Base-by-base conservation (phyloP, 306 rosid genomes). In the Heteromeles arbutifolia region DNA sequence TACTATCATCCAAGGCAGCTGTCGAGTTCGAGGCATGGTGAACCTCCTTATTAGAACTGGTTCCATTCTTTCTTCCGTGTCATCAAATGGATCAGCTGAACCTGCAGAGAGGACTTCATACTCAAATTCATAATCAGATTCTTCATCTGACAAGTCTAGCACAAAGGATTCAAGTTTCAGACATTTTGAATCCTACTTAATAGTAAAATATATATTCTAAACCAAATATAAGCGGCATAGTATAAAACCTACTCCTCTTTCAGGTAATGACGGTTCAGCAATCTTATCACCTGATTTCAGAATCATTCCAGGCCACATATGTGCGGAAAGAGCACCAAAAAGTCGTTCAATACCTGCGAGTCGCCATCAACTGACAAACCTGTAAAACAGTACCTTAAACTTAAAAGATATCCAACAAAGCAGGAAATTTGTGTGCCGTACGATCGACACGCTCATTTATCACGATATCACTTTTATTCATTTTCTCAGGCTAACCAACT, bases 301-400 rank as follows among this genome's bases (percentile, higher is more conserved):
- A 73, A 88, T 73, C 97, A 93, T 91, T 81, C 98, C 97, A 73
- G 98, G 89, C 97, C 98, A 93, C 91, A 93, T 87, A 85, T 93
- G 90, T 79, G 98, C 97, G 58, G 94, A 87, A 78, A 93, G 97
- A 79, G 97, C 98, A 72, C 96, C 98, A 56, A 74, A 79, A 66
- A 93, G 88, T 64, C 98, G 92, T 59, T 88, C 96, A 82, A 93
- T 87, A 79, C 98, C 97, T 91, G 98, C 70, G 86, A 87, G 85
- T 93, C 98, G 29, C 98, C 94, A 67, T 91, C 85, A 41, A 86
- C 74, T n/a, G 98, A 93, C 77, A 93, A 84, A 75, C 98, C 97
- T 91, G 91, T 75, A 70, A 53, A 80, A 53, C 1, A 85, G 85
- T 90, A 78, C 24, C 64, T 32, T 44, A 34, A 80, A 24, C 65